Evolutionary conservation across 2,329 filamentous ascomycete genomes (phyloP).

Genomic region (Whalleya microplaca): DNA sequence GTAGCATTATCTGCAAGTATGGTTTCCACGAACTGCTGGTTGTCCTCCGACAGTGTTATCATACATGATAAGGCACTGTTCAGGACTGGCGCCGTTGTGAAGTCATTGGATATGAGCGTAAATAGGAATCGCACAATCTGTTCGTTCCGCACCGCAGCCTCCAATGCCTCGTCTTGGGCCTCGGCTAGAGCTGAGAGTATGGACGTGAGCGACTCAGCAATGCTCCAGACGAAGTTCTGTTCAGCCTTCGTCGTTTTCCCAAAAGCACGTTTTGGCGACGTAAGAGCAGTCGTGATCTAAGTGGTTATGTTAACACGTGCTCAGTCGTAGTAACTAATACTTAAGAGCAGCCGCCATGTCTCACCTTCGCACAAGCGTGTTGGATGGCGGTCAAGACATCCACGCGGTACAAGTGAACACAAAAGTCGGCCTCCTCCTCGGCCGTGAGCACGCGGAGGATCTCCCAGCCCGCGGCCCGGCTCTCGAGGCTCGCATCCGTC

Average conservation of each 20-base stretch:
- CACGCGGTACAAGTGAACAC: constrained; percentile 64
- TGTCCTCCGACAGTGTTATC: constrained; percentile 64
- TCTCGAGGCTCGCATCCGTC: constrained; percentile 65
- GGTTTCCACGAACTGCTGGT: constrained; percentile 53
- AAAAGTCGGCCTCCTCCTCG: constrained; percentile 69
- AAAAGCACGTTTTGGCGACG: constrained; percentile 45
- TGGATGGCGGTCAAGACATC: constrained; percentile 65
- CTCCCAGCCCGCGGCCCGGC: constrained; percentile 68
- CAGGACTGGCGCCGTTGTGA: constrained; percentile 46
- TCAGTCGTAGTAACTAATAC: neutral
- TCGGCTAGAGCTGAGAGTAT: constrained; percentile 59
- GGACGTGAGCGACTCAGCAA: constrained; percentile 56
- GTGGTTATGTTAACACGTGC: constrained; percentile 3
- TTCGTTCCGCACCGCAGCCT: constrained; percentile 54
- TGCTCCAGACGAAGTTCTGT: constrained; percentile 56
- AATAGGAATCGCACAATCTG: constrained; percentile 59
- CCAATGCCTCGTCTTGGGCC: constrained; percentile 63
- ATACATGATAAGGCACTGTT: constrained; percentile 59
- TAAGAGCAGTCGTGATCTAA: constrained; percentile 50
- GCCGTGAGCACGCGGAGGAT: constrained; percentile 64
- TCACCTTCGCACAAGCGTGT: constrained; percentile 57
- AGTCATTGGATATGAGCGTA: constrained; percentile 49
- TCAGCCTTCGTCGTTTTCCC: constrained; percentile 56
- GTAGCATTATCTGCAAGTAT: constrained; percentile 54
- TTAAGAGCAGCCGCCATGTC: constrained; percentile 25